Base-by-base conservation (phyloP, 345 rosid genomes). In the Eucalyptus curtisii region DNA sequence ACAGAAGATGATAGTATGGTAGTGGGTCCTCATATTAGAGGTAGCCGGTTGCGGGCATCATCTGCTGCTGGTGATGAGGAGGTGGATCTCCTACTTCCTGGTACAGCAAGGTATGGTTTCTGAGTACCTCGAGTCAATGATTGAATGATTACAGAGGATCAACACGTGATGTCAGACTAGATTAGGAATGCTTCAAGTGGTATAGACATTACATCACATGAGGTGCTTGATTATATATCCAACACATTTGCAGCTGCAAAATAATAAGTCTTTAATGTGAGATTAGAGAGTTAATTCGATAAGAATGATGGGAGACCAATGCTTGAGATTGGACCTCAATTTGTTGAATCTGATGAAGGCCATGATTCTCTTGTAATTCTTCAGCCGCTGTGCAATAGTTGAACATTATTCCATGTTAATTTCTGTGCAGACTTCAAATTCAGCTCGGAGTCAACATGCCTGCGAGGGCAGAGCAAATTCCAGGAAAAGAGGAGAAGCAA, bases 371-470 rank as follows among this genome's bases (percentile, higher is more conserved):
- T 76, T 37, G 27, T 76, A 76, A 30, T 10, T 76, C 47, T 10
- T 76, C 13, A 40, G 82, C 82, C 9, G 27, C 47, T 22, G 47
- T 2, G 27, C 47, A 76, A 11, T 40, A 76, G 30, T 76, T 76
- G 42, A 76, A 76, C 82, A 40, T 20, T 20, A 3, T 76, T 44
- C 27, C 24, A 17, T 76, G 48, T 13, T 25, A 50, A 47, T 11
- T 14, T 86, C 16, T 33, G 40, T 9, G 90, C 93, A 96, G 99
- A 92, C 91, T 98, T 49, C 99, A 98, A 90, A 97, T 98, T 92
- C 99, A 95, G 91, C 98, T 97, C 12, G 99, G 98, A 52, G 99
- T 98, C 81, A 98, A 98, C 93, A 95, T 98, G 99, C 99, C 99
- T 15, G 95, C 99, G 9, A 93, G 99, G 93, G 99, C 99, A 55